phyloP scores from a whole-genome alignment of 2,329 filamentous ascomycete genomes.

The Orbilia oligospora region DNA sequence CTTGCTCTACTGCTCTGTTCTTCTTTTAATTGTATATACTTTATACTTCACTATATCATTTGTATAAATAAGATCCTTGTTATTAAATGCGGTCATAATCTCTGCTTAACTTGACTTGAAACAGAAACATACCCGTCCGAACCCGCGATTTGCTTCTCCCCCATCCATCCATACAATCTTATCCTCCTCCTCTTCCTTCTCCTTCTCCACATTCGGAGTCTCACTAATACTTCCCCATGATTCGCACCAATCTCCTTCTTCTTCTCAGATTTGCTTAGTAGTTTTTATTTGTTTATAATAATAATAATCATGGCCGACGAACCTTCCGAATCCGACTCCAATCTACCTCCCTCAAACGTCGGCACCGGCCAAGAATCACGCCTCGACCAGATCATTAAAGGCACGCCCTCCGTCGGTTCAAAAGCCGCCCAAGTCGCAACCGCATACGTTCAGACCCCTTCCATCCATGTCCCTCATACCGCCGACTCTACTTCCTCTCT shows the following conservation, averaged over 20 bases:
- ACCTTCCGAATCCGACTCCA: conserved; percentile 8
- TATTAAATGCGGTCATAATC: too few relatives aligned
- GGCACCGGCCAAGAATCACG: conserved; percentile 69
- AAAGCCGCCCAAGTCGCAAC: conserved; percentile 68
- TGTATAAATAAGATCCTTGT: too few relatives aligned
- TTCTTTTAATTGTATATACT: too few relatives aligned
- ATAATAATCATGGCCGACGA: neutral
- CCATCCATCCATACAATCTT: conserved; percentile 2
- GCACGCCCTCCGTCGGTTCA: conserved; percentile 78
- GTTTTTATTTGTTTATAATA: neutral
- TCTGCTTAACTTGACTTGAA: neutral
- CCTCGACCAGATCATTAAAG: conserved; percentile 93
- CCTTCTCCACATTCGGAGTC: neutral
- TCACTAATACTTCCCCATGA: conserved; percentile 16
- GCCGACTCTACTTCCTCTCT: conserved; percentile 66
- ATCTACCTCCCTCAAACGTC: conserved; percentile 69
- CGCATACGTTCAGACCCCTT: conserved; percentile 67
- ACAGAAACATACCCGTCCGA: conserved; percentile 9
- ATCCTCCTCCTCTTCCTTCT: neutral
- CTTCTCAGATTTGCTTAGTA: neutral
- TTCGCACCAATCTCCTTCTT: conserved; percentile 4
- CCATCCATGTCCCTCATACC: conserved; percentile 62
- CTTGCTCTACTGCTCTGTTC: too few relatives aligned
- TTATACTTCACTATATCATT: too few relatives aligned
- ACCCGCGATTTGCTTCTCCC: neutral